Percentiles rank a stretch among this genome's conserved stretches.
These are phyloP conservation scores for Saccharomycopsis phalli DNA, from an alignment of 1,139 yeast genomes.

Conservation along the genomic window DNA sequence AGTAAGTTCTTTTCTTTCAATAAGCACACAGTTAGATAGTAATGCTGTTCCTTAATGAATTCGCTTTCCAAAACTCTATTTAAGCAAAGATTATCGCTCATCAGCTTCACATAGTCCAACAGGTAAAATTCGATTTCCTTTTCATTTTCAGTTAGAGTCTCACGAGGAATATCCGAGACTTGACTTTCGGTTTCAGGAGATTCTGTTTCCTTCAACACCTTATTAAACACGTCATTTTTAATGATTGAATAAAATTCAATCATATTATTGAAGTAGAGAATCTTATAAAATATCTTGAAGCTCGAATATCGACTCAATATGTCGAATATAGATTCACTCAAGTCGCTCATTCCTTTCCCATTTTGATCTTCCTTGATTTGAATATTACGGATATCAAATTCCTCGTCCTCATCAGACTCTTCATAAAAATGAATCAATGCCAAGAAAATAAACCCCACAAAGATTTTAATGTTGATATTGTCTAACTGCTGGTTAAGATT, in stretches of 20 bases:
- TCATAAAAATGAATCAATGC: too few species aligned
- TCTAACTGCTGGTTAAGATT: conserved; percentile 17
- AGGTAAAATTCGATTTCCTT: conserved; percentile 9
- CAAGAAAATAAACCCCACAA: conserved; percentile 19
- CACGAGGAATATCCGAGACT: conserved; percentile 3
- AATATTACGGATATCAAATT: conserved; percentile 11
- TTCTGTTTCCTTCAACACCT: neutral
- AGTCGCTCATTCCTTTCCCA: conserved; percentile 13
- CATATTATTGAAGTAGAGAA: conserved; percentile 18
- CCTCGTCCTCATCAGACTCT: neutral
- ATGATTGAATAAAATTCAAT: conserved; percentile 4
- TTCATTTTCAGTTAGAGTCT: conserved; percentile 3
- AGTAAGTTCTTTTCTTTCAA: conserved; percentile 9
- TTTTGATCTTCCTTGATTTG: conserved; percentile 16
- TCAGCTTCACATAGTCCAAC: conserved; percentile 2
- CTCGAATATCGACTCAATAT: conserved; percentile 13
- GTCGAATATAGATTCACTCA: conserved; percentile 14
- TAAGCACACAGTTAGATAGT: conserved; percentile 12
- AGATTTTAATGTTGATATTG: conserved; percentile 17
- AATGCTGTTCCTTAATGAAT: conserved; percentile 16
- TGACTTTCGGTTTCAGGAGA: conserved; percentile 1
- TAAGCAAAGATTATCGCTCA: conserved; percentile 9
- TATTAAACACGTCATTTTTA: conserved; percentile 1
- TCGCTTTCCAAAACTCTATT: conserved; percentile 7
- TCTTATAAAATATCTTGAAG: conserved; percentile 19